Evolutionary conservation across 2,329 filamentous ascomycete species (phyloP), one percentile per base, ranked within the genome.

Genomic region (Venturia nashicola): DNA sequence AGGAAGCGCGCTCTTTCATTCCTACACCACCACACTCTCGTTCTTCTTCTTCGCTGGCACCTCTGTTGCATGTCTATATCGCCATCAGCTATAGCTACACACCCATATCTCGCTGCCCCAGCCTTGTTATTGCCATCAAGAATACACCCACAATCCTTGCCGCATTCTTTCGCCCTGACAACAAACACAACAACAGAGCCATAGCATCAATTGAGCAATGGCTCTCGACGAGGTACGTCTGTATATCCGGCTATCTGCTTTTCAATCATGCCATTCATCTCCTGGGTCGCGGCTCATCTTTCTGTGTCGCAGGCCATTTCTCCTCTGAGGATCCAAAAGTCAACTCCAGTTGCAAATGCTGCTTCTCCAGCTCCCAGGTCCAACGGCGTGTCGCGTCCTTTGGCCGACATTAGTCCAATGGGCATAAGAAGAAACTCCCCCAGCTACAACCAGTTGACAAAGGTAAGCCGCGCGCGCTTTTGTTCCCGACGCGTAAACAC

Each of bases 361-460:
- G 48, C 61, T 6, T 65, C 64, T 27, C 64, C 64, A 46, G n/a
- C 36, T 36, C 51, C 51, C 32, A 65, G 57, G 51, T 6, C n/a
- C 23, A 65, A 60, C 23, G 36, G 54, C 42, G 40, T 59, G 11
- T 48, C 61, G 34, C 86, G 89, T 70, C 89, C 94, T 65, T 83
- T 99, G 68, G 89, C 91, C 67, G 94, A 99, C 79, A 86, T 99
- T 72, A 90, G 89, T 69, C 89, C 89, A 62, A 89, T 89, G 67
- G 90, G 92, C 76, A 87, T 86, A 75, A 85, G 93, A 73, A 84
- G 92, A 71, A 97, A 97, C 79, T 97, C 92, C 61, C 91, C 92
- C 62, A 95, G 89, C 79, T 96, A 88, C 84, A 91, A 88, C 71
- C 88, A 92, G 74, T 75, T 78, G 66, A 81, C 79, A 65, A 91